Base-by-base conservation (phyloP, 2,329 filamentous ascomycete species). In the Cercospora citrullina region DNA sequence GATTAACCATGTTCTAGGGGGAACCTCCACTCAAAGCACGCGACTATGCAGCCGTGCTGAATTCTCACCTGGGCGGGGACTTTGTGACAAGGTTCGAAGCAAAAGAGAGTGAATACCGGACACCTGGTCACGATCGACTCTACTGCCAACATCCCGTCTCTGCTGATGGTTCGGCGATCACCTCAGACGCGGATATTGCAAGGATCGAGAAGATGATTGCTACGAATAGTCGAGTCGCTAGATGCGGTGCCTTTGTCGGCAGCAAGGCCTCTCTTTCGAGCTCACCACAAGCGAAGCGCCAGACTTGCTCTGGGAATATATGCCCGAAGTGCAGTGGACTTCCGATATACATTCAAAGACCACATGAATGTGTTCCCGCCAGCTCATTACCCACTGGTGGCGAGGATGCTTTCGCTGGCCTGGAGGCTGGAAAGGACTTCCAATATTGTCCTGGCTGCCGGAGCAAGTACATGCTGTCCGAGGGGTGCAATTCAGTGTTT, bases 401-500 rank as follows among this genome's bases (percentile, higher is more conserved):
- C 5, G 53, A 23, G 23, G 53, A 57, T 57, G 53, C 53, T 57
- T 57, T 57, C 26, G 53, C 53, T n/a, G 53, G 53, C 53, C 23
- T 57, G 26, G 23, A 26, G 16, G 53, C 16, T 26, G 53, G 53
- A 28, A 31, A 16, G 12, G 53, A 57, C 12, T 57, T 57, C 7
- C 53, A 57, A 31, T 57, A 57, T 10, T 57, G 53, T 31, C 53
- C 53, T 30, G 53, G 53, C 53, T 57, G 53, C 9, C 53, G 53
- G 5, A 31, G 23, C 26, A 57, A 31, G 53, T 57, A 57, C 53
- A 31, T 57, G 53, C 26, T 31, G 23, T 28, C 23, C 12, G 53
- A 57, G 7, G 53, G 53, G 3, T 57, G 53, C 26, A 57, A 57
- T 31, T 57, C 53, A 5, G 9, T 57, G n/a, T 18, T 16, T 18